Conservation (phyloP, 129 eudicot species). For the Lactuca sativa region DNA sequence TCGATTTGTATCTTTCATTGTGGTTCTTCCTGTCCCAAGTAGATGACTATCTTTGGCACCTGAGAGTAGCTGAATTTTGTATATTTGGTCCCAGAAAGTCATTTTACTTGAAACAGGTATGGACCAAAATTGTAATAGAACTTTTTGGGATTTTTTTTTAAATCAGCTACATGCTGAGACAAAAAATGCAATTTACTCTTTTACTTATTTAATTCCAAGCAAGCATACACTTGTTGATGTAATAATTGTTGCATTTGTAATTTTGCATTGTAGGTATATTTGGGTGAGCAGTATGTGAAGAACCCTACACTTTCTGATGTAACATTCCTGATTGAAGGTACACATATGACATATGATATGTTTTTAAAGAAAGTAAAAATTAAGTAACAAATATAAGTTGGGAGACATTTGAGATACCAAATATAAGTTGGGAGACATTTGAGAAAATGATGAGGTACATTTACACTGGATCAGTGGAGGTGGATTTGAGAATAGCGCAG, state of each 20-base stretch:
- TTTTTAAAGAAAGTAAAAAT: too few species aligned
- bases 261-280: constrained; percentile 76
- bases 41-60: too few species aligned
- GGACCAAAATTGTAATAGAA: background rate
- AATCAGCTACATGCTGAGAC: too few species aligned
- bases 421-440: constrained; percentile 87
- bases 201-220: background rate
- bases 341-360: background rate
- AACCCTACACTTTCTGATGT: constrained; percentile 75
- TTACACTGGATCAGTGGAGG: constrained; percentile 83
- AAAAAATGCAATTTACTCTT: too few species aligned
- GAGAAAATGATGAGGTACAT: constrained; percentile 97
- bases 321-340: constrained; percentile 88
- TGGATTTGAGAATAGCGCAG: constrained; percentile 64
- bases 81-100: too few species aligned
- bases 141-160: too few species aligned
- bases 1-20: too few species aligned
- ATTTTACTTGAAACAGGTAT: too few species aligned
- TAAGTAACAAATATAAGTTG: too few species aligned
- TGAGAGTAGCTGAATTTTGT: too few species aligned
- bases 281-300: constrained; percentile 81
- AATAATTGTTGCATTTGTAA: constrained; percentile 13
- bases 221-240: too few species aligned
- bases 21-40: too few species aligned
- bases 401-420: constrained; percentile 80